Evolutionary conservation across 2,329 filamentous ascomycete species (phyloP).

Genomic region (Colletotrichum salicis): DNA sequence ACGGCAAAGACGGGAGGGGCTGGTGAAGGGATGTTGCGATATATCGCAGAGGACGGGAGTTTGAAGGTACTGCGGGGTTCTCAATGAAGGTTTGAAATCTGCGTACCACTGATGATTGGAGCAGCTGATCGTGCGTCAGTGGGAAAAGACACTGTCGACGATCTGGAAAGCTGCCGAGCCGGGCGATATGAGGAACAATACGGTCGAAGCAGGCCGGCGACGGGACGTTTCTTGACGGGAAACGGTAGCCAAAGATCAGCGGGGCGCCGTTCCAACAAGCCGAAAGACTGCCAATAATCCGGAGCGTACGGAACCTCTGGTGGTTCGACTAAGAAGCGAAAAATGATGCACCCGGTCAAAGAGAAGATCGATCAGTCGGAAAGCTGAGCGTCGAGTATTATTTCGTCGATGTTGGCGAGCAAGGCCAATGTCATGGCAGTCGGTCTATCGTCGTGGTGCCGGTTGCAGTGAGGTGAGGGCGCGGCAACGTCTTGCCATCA

Average conservation of each 20-base stretch:
- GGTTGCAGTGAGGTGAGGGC: conserved; percentile 1
- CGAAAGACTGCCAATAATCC: neutral
- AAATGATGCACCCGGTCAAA: neutral
- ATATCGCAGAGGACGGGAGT: neutral
- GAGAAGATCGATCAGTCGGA: neutral
- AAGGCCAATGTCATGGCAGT: conserved; percentile 5
- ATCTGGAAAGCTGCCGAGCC: neutral
- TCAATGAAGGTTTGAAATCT: conserved; percentile 11
- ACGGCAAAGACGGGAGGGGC: conserved; percentile 5
- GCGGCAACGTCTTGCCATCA: conserved; percentile 11
- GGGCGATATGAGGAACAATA: neutral
- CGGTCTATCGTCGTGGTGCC: conserved; percentile 13
- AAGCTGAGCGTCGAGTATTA: neutral
- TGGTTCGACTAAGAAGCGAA: neutral
- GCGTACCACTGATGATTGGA: conserved; percentile 1
- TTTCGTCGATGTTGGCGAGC: neutral
- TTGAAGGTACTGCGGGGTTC: conserved; percentile 3
- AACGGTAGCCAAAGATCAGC: conserved; percentile 12
- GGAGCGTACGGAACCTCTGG: neutral
- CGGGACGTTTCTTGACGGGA: neutral
- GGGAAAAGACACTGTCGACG: neutral
- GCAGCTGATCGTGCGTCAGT: neutral
- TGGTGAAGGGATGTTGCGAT: neutral
- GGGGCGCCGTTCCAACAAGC: neutral
- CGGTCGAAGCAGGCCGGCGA: neutral